Conservation (phyloP, 2,329 filamentous ascomycete species). For the Trematosphaeria pertusa region DNA sequence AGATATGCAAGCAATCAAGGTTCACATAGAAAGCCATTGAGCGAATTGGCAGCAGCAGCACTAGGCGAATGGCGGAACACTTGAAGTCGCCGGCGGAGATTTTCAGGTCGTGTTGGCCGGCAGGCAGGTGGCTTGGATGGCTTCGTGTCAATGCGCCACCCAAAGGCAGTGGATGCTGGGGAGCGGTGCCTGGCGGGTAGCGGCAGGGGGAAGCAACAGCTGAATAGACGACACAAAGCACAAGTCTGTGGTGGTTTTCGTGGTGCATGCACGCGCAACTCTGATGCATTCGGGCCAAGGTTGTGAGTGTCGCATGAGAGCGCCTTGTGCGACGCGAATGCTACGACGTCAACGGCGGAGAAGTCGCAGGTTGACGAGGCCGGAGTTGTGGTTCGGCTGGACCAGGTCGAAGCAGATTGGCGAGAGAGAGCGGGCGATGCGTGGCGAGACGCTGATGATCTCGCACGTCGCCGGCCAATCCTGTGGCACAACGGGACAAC, state of each 20-base stretch:
- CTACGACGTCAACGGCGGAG: constrained; percentile 1
- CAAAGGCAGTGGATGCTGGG: not conserved
- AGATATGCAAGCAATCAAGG: constrained; percentile 16
- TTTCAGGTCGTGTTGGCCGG: not conserved
- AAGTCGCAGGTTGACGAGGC: not conserved
- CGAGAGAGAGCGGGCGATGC: constrained; percentile 1
- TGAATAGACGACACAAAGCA: not conserved
- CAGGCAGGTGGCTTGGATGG: too few species aligned
- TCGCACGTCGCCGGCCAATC: not conserved
- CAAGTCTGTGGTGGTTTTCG: constrained; percentile 12
- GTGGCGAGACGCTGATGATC: not conserved
- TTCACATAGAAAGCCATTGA: constrained; percentile 5
- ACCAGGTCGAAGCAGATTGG: not conserved
- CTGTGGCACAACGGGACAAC: not conserved
- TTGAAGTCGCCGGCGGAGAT: not conserved
- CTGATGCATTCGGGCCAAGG: too few species aligned
- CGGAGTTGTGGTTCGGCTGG: not conserved
- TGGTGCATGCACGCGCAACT: constrained; percentile 9
- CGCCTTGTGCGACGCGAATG: not conserved
- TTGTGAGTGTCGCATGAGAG: constrained; percentile 3
- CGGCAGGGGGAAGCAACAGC: constrained; percentile 7
- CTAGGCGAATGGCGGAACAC: constrained; percentile 1
- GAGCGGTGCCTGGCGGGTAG: constrained; percentile 11
- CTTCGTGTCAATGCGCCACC: constrained; percentile 5
- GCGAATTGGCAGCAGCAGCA: constrained; percentile 7